Conservation (phyloP, 177 flowering plant genomes). For the Vitis hybrid region DNA sequence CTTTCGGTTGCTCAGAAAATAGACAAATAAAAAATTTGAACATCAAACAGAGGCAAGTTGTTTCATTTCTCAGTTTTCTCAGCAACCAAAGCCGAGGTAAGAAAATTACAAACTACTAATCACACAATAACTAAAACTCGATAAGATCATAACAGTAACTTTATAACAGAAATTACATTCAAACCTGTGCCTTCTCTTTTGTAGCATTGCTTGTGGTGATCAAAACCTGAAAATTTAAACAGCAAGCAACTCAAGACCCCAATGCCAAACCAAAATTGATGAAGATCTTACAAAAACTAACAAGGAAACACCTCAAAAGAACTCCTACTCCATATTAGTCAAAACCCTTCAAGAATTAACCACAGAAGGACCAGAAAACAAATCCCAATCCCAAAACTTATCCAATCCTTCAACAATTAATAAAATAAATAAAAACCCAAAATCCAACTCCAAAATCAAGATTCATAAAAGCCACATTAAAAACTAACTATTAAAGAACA, state of each 20-base stretch:
- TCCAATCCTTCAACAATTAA: no score
- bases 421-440: neutral
- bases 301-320: neutral
- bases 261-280: neutral
- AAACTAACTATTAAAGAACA: no score
- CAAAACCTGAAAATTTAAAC: slow-evolving; percentile 47
- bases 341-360: neutral
- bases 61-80: neutral
- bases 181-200: slow-evolving; percentile 80
- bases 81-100: neutral
- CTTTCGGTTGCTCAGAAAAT: no score
- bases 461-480: no score
- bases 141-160: neutral
- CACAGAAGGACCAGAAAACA: neutral
- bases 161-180: neutral
- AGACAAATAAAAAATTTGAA: no score
- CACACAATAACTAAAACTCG: neutral
- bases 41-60: neutral
- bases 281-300: neutral
- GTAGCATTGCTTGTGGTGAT: slow-evolving; percentile 59
- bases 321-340: neutral
- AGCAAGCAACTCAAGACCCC: slow-evolving; percentile 7
- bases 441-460: no score
- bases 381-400: no score
- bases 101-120: no score